Conservation (phyloP, 148 eudicot genomes). For the Oxyria digyna region DNA sequence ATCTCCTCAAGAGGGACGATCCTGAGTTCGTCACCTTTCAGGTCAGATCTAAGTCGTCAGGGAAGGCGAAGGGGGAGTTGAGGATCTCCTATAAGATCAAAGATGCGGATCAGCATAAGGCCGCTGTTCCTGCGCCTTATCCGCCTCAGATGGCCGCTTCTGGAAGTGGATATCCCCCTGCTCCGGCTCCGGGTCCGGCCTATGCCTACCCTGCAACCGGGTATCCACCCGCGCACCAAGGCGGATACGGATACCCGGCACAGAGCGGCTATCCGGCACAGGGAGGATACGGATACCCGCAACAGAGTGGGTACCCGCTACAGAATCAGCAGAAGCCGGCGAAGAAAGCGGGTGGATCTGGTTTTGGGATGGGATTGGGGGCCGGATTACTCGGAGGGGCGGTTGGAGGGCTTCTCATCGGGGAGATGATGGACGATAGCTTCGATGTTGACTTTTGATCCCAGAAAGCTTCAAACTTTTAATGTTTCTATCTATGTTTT, state of each 20-base stretch:
- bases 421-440: conserved; percentile 7
- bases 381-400: conserved; percentile 7
- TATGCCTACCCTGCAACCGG: not conserved
- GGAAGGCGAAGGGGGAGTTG: not conserved
- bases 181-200: too few relatives aligned
- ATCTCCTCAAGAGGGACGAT: not conserved
- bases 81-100: not conserved
- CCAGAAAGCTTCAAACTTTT: too few relatives aligned
- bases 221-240: not conserved
- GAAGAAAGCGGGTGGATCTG: not conserved
- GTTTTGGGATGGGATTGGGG: not conserved
- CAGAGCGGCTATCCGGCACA: conserved; percentile 2
- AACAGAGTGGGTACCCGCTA: conserved; percentile 1
- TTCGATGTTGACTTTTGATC: conserved; percentile 5
- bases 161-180: too few relatives aligned
- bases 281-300: not conserved
- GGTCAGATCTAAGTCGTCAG: not conserved
- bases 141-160: not conserved
- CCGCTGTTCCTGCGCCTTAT: not conserved
- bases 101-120: not conserved
- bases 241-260: not conserved
- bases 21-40: conserved; percentile 5
- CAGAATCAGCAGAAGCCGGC: not conserved
- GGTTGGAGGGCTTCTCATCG: not conserved
- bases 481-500: too few relatives aligned